Base-by-base conservation (phyloP, 129 eudicot species). In the Chrysanthemum lavandulifolium region DNA sequence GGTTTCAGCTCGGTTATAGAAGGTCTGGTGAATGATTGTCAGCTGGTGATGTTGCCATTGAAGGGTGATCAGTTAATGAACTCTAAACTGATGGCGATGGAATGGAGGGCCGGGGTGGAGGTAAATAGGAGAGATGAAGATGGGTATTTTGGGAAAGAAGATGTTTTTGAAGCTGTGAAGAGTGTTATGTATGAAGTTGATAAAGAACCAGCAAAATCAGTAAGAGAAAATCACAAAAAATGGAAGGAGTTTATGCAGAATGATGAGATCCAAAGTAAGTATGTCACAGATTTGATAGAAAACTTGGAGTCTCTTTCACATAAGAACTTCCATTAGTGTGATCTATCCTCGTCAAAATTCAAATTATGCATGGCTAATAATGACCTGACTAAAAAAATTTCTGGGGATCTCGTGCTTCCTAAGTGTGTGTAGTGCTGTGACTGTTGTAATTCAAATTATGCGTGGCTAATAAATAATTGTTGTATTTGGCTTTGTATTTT, bases 81-180 rank as follows among this genome's bases (percentile, higher is more conserved):
- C 55, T 72, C 76, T 21, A 83, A 78, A 77, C 75, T 86, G 1
- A 66, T 86, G 55, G 72, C 78, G 71, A 61, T 56, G 27, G 91
- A 86, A 31, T 36, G 79, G 67, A 83, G 49, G 80, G 83, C 73
- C n/a, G 91, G 91, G 11, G 83, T 86, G 73, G 91, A 84, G 70
- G 84, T 86, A 10, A 83, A 86, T 19, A 68, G 88, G 71, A 81
- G 86, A 31, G 91, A 86, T 66, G 86, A 81, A 45, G 88, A 86
- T 86, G 91, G 91, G 67, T 73, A 77, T 71, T 86, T 86, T 74
- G 82, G 83, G 61, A 86, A 68, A 71, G 68, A 79, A 1, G 87
- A 86, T 69, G 47, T 86, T n/a, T 56, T 23, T 71, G 74, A 81
- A 53, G 84, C 82, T 56, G 82, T 86, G 36, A 76, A 65, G 49